These are phyloP conservation scores for Bryum argenteum DNA, from an alignment of 225 moss, liverwort and hornwort species.

Conservation along the genomic window DNA sequence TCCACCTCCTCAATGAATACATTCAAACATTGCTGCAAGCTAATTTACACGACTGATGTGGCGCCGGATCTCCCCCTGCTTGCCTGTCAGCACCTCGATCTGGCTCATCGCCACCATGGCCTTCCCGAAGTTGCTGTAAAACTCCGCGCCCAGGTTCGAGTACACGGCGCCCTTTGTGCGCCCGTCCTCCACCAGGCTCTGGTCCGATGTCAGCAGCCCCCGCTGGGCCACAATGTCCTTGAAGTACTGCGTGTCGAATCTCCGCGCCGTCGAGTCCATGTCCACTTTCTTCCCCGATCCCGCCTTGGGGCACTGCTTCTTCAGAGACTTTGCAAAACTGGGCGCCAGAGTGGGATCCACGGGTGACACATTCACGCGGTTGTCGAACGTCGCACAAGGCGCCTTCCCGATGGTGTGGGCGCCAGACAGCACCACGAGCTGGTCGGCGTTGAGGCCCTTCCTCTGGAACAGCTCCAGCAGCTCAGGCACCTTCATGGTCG, in stretches of 20 bases:
- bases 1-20: too few species aligned
- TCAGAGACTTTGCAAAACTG: background rate
- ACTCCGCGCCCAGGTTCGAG: too few species aligned
- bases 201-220: too few species aligned
- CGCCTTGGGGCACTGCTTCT: conserved; percentile 4
- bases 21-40: too few species aligned
- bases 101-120: too few species aligned
- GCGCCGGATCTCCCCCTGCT: too few species aligned
- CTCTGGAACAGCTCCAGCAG: conserved; percentile 27
- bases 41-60: too few species aligned
- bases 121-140: too few species aligned
- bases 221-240: background rate
- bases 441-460: conserved; percentile 21
- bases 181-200: too few species aligned
- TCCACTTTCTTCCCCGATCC: background rate
- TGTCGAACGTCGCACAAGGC: conserved; percentile 4
- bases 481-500: conserved; percentile 9
- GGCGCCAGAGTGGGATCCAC: background rate
- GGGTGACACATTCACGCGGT: background rate
- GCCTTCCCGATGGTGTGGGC: conserved; percentile 38
- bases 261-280: background rate
- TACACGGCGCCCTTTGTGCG: too few species aligned
- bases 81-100: too few species aligned
- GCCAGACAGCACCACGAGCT: conserved; percentile 42
- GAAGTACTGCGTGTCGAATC: background rate